phyloP scores from a whole-genome alignment of 2,329 filamentous ascomycete genomes.

The Hypoxylon sp. region DNA sequence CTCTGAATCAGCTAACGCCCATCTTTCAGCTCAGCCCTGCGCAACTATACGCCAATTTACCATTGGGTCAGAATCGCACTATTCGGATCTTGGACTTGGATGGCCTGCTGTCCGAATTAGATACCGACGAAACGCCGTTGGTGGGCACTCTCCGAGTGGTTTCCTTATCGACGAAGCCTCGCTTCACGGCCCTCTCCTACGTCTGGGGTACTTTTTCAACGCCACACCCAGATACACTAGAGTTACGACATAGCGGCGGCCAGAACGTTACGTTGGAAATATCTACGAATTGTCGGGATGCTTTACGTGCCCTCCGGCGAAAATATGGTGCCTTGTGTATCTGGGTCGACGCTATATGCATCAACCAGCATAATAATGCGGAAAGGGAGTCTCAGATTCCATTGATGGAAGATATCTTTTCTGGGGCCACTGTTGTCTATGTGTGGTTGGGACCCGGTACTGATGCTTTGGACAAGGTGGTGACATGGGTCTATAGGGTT shows the following conservation, averaged over 20 bases:
- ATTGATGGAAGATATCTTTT: constrained; percentile 15
- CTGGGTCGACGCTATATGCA: constrained; percentile 15
- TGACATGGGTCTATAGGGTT: neutral
- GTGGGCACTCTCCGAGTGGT: neutral
- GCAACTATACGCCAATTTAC: neutral
- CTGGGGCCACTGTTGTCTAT: neutral
- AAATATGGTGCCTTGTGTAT: neutral
- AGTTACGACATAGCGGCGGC: neutral
- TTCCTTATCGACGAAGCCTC: neutral
- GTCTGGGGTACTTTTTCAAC: constrained; percentile 8
- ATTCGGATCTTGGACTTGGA: constrained; percentile 4
- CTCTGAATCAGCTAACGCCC: neutral
- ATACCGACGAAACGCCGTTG: neutral
- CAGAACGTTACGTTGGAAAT: constrained; percentile 3
- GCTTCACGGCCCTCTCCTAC: constrained; percentile 12
- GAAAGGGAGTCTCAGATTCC: constrained; percentile 4
- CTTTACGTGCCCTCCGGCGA: constrained; percentile 1
- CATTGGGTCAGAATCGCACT: neutral
- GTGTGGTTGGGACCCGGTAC: constrained; percentile 4
- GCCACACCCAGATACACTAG: neutral
- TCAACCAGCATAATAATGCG: constrained; percentile 1
- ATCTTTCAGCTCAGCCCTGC: neutral
- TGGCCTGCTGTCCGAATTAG: neutral
- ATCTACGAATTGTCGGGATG: constrained; percentile 3
- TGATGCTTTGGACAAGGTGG: neutral